Base-by-base conservation (phyloP, 805 yeast species). In the Starmerella stellata region DNA sequence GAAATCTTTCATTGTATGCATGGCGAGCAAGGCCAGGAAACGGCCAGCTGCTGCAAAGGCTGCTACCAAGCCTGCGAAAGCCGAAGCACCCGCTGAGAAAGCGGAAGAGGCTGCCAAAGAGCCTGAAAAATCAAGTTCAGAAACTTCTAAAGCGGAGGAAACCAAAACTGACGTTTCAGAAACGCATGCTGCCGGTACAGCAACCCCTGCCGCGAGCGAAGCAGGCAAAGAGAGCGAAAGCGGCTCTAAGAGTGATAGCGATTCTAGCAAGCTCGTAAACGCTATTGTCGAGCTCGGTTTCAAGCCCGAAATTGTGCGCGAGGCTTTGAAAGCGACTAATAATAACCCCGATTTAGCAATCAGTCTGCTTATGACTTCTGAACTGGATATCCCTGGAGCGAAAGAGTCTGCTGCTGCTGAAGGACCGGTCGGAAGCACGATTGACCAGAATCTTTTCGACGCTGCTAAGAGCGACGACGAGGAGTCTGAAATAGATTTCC, bases 301-400 rank as follows among this genome's bases (percentile, higher is more conserved):
- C 55, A 81, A 78, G 21, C 74, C 93, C 50, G 69, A 72, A 15
- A 80, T 81, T 55, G 95, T 82, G 20, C 92, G 81, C 60, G 70
- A 74, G 34, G 98, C 98, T 0, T 63, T 90, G 56, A 74, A 92
- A 50, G 93, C 94, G 14, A 96, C 98, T 1, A 90, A 74, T 63
- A 87, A 87, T 62, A 85, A 90, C 60, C 96, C 98, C 17, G 96
- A 87, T 56, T 74, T 98, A 52, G 98, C 98, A 0, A 96, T 90
- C 13, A 98, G 90, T 57, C 85, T 87, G 57, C 65, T 90, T 37
- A 63, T 90, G 47, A 81, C 85, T 35, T 96, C 95, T 2, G 41
- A 39, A 1, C 44, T 30, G 3, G 51, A 58, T 15, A 23, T 20
- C 8, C 15, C 7, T 29, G 52, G 37, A 15, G 43, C 51, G 17